A percentile compares a stretch with the other conserved stretches of the same genome.
These are phyloP conservation scores for Urochloa ruziziensis DNA, from an alignment of 176 grass and related monocot species.

Conservation along the genomic window DNA sequence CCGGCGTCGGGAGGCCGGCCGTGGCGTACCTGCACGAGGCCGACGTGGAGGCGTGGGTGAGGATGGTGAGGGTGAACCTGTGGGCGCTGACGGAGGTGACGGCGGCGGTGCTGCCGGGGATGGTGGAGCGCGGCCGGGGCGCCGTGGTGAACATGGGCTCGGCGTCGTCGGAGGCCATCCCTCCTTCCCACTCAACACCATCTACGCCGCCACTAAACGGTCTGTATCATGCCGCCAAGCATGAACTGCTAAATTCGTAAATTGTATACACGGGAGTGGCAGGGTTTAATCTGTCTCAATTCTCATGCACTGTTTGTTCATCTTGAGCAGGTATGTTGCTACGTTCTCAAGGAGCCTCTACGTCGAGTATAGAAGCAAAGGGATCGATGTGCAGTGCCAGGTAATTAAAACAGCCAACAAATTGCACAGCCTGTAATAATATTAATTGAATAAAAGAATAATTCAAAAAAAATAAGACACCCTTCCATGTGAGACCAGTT, in stretches of 20 bases:
- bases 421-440: not conserved
- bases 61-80: conserved; percentile 36
- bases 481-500: too few relatives aligned
- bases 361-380: not conserved
- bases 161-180: conserved; percentile 27
- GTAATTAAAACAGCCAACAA: not conserved
- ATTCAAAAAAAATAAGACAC: too few relatives aligned
- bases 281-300: too few relatives aligned
- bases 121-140: conserved; percentile 40
- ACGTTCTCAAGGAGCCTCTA: not conserved
- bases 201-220: conserved; percentile 27
- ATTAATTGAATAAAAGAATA: too few relatives aligned
- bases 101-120: conserved; percentile 41
- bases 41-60: conserved; percentile 33
- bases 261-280: too few relatives aligned
- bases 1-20: conserved; percentile 29
- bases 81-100: conserved; percentile 37
- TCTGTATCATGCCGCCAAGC: not conserved
- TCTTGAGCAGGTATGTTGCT: not conserved
- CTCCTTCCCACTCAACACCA: conserved; percentile 38
- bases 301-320: too few relatives aligned
- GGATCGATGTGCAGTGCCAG: not conserved
- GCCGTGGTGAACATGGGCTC: conserved; percentile 52
- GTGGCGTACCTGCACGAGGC: conserved; percentile 39
- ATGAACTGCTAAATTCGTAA: too few relatives aligned